These are phyloP conservation scores for Glarea lozoyensis DNA, from an alignment of 495 filamentous ascomycete genomes.

Conservation along the genomic window DNA sequence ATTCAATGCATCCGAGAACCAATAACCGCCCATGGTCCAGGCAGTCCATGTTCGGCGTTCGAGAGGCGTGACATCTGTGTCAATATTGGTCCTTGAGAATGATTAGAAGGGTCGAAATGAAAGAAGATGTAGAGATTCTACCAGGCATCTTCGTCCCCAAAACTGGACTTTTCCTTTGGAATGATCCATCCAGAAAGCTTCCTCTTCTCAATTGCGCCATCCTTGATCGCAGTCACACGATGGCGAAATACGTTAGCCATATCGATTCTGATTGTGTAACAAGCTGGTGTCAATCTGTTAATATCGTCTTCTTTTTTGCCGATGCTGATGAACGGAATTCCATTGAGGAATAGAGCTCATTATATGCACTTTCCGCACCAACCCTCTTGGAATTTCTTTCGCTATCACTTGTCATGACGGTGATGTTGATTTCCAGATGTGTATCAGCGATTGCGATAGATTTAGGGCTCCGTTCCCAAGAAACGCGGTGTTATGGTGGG, in stretches of 20 bases:
- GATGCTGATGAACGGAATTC: not conserved
- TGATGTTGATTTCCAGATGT: conserved; percentile 10
- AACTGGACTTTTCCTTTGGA: conserved; percentile 26
- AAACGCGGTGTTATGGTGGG: no score
- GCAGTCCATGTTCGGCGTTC: conserved; percentile 34
- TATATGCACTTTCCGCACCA: conserved; percentile 14
- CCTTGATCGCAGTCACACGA: conserved; percentile 21
- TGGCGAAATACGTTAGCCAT: no score
- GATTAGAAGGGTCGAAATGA: not conserved
- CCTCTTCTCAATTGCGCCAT: conserved; percentile 23
- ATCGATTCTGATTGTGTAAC: no score
- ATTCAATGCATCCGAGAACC: conserved; percentile 37
- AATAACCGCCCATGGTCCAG: conserved; percentile 37
- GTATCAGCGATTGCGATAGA: not conserved
- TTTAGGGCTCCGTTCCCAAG: conserved; percentile 1
- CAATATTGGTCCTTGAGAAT: conserved; percentile 30
- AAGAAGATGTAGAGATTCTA: not conserved
- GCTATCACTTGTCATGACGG: not conserved
- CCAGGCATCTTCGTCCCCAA: conserved; percentile 28
- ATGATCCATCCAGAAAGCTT: conserved; percentile 31
- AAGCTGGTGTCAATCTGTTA: no score
- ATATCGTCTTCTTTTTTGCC: no score
- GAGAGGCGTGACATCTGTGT: conserved; percentile 35
- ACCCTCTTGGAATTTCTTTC: conserved; percentile 1
- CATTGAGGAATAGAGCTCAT: conserved; percentile 2